phyloP scores from a whole-genome alignment of 805 yeast genomes.

The Dipodascus geniculatus region DNA sequence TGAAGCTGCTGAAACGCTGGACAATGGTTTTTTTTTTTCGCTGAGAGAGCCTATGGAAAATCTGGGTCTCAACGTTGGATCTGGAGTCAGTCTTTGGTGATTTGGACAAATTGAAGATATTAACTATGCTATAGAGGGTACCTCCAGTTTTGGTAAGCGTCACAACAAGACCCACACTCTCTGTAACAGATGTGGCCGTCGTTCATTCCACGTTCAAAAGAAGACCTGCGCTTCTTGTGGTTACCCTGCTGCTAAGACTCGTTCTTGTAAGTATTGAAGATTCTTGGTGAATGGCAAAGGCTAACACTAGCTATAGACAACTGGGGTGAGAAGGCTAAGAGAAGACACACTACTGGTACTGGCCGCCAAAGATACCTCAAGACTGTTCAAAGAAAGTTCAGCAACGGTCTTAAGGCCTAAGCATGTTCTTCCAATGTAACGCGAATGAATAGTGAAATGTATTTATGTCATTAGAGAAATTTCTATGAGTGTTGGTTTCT shows the following conservation, averaged over 20 bases:
- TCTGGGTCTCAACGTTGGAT: not conserved
- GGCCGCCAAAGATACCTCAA: conserved; percentile 99
- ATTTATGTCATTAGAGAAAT: not conserved
- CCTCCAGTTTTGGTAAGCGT: conserved; percentile 99
- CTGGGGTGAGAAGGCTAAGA: conserved; percentile 99
- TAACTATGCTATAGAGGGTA: conserved; percentile 50
- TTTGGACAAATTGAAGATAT: no score
- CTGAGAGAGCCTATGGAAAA: not conserved
- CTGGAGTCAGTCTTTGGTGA: no score
- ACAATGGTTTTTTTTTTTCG: no score
- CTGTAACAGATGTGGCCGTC: conserved; percentile 94
- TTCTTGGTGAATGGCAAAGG: not conserved
- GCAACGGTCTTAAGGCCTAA: conserved; percentile 97
- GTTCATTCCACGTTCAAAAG: conserved; percentile 99
- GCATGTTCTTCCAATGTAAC: conserved; percentile 19
- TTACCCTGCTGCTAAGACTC: conserved; percentile 98
- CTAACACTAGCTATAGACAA: conserved; percentile 34
- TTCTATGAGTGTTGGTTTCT: not conserved
- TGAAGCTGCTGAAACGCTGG: no score
- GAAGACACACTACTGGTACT: conserved; percentile 99
- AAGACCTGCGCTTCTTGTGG: conserved; percentile 98
- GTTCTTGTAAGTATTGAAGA: conserved; percentile 28
- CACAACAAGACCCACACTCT: conserved; percentile 99
- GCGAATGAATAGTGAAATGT: not conserved
- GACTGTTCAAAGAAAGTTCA: conserved; percentile 94